Base-by-base conservation (phyloP, 257 asterid genomes). In the Ilex aquifolium region DNA sequence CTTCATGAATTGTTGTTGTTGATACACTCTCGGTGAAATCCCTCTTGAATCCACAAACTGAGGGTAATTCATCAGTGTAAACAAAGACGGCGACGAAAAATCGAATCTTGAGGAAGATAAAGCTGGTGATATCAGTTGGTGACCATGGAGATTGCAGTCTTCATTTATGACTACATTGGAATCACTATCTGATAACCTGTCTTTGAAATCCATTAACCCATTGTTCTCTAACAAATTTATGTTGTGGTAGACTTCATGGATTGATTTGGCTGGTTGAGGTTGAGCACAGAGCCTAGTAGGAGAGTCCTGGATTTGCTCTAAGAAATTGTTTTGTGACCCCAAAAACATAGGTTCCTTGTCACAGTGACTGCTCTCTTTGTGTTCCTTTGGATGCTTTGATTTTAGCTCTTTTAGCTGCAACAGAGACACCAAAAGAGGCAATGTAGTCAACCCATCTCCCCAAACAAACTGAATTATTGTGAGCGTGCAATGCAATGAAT, bases 181-280 rank as follows among this genome's bases (percentile, higher is more conserved):
- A 53, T 74, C 83, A 50, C 83, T 78, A 16, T 78, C 83, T 54
- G 83, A 74, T 50, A 69, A 68, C 1, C 80, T 78, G 17, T 74
- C 80, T 65, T 65, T 77, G 16, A 72, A 66, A 11, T 76, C 81
- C 42, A 49, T 31, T 46, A 58, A 21, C 57, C 60, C 69, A 10
- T 65, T 59, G 12, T 5, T 48, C 42, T 56, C 66, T 13, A 57
- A 17, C 12, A 44, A 61, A 53, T 53, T 44, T 49, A 16, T 57
- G 54, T 36, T 63, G 31, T 27, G 54, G 32, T 46, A 42, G 6
- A 54, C 57, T 46, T 60, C 65, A 5, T 62, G 50, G 36, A 49
- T 68, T 59, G 70, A n/a, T 62, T 21, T 21, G 27, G 27, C 27
- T 21, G 27, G 27, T 21, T 21, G 27, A 21, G 27, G 27, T 21